These are phyloP conservation scores for Grosmannia serpens DNA, from an alignment of 2,329 filamentous ascomycete genomes.

Conservation along the genomic window DNA sequence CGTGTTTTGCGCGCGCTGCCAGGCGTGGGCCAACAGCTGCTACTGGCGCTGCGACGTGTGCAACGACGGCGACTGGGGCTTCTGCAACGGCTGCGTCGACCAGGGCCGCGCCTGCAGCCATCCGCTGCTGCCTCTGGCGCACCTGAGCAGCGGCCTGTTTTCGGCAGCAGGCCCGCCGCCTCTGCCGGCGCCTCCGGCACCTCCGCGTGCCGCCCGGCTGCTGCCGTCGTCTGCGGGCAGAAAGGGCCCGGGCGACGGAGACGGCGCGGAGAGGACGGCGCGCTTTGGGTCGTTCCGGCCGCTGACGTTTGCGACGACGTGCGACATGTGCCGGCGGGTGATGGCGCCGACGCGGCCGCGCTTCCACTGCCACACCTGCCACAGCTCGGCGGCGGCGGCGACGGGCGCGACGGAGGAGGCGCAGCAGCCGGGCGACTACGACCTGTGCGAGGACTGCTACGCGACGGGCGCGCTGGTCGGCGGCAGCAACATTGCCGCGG, in stretches of 20 bases:
- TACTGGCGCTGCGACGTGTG: conserved; percentile 84
- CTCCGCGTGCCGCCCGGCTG: conserved; percentile 34
- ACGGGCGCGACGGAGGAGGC: conserved; percentile 21
- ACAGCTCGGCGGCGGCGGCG: conserved; percentile 30
- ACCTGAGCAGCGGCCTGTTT: conserved; percentile 26
- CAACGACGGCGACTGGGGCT: conserved; percentile 92
- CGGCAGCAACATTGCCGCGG: conserved; percentile 52
- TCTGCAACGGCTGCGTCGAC: conserved; percentile 79
- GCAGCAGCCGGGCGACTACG: conserved; percentile 62
- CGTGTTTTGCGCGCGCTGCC: conserved; percentile 72
- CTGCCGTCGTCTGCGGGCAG: conserved; percentile 27
- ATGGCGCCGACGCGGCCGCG: conserved; percentile 60
- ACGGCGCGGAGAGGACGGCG: conserved; percentile 12
- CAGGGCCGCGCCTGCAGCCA: conserved; percentile 74
- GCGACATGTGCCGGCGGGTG: conserved; percentile 63
- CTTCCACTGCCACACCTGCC: conserved; percentile 72
- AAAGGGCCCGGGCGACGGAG: conserved; percentile 22
- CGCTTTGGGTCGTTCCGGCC: conserved; percentile 49
- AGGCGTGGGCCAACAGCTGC: conserved; percentile 63
- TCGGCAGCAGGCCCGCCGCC: conserved; percentile 13
- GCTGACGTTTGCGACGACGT: conserved; percentile 61
- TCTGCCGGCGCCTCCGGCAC: conserved; percentile 31
- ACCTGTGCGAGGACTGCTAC: conserved; percentile 76
- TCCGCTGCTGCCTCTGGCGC: conserved; percentile 63
- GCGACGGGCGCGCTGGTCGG: conserved; percentile 41